Evolutionary conservation across 2,329 filamentous ascomycete genomes (phyloP).

Genomic region (Didymella arachidicola): DNA sequence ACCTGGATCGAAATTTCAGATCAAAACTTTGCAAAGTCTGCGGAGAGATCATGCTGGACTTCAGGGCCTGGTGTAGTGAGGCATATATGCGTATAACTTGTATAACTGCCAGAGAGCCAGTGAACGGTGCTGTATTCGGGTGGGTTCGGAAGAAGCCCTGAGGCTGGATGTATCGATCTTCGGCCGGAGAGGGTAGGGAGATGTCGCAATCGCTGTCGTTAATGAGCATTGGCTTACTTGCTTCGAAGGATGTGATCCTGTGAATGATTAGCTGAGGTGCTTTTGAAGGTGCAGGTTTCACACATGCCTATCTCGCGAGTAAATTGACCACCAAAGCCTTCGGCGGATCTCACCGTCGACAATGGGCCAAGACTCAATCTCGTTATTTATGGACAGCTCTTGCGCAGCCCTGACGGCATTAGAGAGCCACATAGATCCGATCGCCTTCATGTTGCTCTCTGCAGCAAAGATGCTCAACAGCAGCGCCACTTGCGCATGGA

Average conservation of each 20-base stretch:
- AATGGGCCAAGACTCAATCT: slow-evolving; percentile 74
- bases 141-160: slow-evolving; percentile 56
- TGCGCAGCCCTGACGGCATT: slow-evolving; percentile 81
- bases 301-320: slow-evolving; percentile 79
- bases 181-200: slow-evolving; percentile 76
- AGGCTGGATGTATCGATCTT: slow-evolving; percentile 76
- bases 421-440: slow-evolving; percentile 86
- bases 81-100: slow-evolving; percentile 82
- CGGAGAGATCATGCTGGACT: slow-evolving; percentile 67
- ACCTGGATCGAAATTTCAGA: slow-evolving; percentile 76
- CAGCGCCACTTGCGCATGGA: slow-evolving; percentile 75
- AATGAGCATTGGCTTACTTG: slow-evolving; percentile 81
- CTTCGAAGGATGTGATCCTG: slow-evolving; percentile 77
- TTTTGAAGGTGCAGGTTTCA: slow-evolving; percentile 18
- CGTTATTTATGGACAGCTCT: slow-evolving; percentile 80
- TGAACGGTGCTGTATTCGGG: slow-evolving; percentile 59
- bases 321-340: slow-evolving; percentile 92
- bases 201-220: slow-evolving; percentile 90
- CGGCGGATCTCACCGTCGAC: slow-evolving; percentile 86
- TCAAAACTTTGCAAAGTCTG: slow-evolving; percentile 81
- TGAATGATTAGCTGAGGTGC: background rate
- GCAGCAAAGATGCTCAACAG: slow-evolving; percentile 80
- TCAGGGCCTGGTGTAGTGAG: slow-evolving; percentile 74
- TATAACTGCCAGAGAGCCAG: slow-evolving; percentile 78
- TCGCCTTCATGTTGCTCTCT: slow-evolving; percentile 85